These are phyloP conservation scores for Ogataea glucozyma DNA, from an alignment of 805 yeast genomes.

Conservation along the genomic window DNA sequence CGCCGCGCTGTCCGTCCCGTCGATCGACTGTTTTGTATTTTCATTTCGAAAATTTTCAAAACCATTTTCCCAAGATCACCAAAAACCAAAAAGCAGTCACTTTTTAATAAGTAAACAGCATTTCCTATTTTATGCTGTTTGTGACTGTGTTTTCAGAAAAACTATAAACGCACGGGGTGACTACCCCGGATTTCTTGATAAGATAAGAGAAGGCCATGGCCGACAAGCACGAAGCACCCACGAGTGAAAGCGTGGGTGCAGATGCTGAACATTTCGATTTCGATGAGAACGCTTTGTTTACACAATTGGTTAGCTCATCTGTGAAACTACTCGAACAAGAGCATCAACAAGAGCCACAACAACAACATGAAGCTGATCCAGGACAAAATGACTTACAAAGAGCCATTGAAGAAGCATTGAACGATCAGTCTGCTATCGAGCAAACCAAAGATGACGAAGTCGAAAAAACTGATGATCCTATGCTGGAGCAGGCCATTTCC, in stretches of 20 bases:
- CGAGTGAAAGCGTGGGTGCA: constrained; percentile 7
- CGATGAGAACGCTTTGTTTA: constrained; percentile 18
- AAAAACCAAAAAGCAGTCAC: constrained; percentile 5
- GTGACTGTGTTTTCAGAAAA: constrained; percentile 29
- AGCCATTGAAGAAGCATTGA: constrained; percentile 20
- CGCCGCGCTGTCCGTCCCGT: no score
- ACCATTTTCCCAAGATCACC: constrained; percentile 1
- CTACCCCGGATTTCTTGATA: constrained; percentile 25
- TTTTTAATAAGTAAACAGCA: constrained; percentile 3
- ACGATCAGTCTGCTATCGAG: constrained; percentile 6
- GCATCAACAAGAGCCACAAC: neutral
- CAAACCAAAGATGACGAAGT: no score
- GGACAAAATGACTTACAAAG: constrained; percentile 10
- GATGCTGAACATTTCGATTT: constrained; percentile 13
- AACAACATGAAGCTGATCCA: neutral
- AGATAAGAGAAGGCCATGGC: constrained; percentile 17
- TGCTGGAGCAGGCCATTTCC: constrained; percentile 26
- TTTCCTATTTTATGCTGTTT: constrained; percentile 18
- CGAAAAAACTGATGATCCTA: constrained; percentile 5
- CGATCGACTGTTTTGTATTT: neutral
- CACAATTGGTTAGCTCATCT: constrained; percentile 15
- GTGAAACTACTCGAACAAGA: constrained; percentile 5
- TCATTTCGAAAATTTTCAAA: constrained; percentile 6
- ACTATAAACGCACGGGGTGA: constrained; percentile 8
- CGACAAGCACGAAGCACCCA: constrained; percentile 5